Base-by-base conservation (phyloP, 139 green algal genomes). In the Chlorella sp. region DNA sequence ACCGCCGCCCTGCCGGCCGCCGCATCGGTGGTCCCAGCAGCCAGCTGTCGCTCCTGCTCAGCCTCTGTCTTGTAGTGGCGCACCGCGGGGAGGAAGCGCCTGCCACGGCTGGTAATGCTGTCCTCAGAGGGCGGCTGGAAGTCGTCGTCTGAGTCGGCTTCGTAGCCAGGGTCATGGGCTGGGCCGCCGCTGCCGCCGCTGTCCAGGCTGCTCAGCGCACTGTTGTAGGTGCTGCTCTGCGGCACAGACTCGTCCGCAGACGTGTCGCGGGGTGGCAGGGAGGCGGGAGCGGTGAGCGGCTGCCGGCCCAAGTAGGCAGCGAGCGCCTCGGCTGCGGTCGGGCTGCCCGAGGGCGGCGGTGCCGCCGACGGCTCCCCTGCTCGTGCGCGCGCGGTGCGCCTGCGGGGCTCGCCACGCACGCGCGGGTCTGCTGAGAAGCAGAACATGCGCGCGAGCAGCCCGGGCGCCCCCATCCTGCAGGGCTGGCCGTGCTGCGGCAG, bases 281-380 rank as follows among this genome's bases (percentile, higher is more conserved):
- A 34, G n/a, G 34, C 3, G 74, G 30, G 17, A 12, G 21, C 18
- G 17, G n/a, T 32, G 30, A n/a, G 13, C 15, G 18, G 74, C 51
- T 81, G 67, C 4, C 36, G 47, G 55, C 74, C 74, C 74, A 81
- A 56, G 74, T 81, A 81, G 32, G 74, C 74, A 28, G 55, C 74
- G 1, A 81, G 21, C n/a, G 74, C 51, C 18, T 60, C 74, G 18
- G 51, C 74, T 15, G 30, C 44, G 7, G 68, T 47, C 20, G 68
- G 68, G 32, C 32, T 74, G 68, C 68, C 20, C 68, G 51, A 60
- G 51, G 68, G 68, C 20, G 32, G 34, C 64, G 6, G 17, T 17
- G 68, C 34, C 68, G 32, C 68, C 21, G 55, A 1, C 28, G 73
- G 30, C n/a, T 28, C 16, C 18, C 3, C 55, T n/a, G 73, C 47